Base-by-base conservation (phyloP, 1,284 basidiomycete species). In the Sanghuangporus sanghuang region DNA sequence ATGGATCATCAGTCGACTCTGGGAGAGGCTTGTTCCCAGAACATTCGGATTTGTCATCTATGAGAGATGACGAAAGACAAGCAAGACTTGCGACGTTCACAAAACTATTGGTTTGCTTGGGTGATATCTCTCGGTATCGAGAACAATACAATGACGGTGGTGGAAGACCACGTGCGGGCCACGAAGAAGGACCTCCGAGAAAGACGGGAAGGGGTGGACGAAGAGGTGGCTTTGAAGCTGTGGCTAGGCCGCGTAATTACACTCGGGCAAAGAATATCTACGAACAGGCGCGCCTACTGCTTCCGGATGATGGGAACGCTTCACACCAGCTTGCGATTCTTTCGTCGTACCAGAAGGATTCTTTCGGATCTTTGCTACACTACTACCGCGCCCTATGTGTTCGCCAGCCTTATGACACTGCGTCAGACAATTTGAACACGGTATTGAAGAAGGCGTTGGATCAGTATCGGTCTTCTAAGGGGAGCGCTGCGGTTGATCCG, bases 291-390 rank as follows among this genome's bases (percentile, higher is more conserved):
- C 82, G 90, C 53, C 72, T 87, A 38, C 79, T 97, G 6, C 78
- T 90, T n/a, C 95, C 95, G 0, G 81, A 89, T 63, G 83, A 85
- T 62, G 93, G 93, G 9, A 95, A 96, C 70, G 87, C 96, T 1
- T 96, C 90, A 48, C 96, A 98, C 73, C 96, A 98, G 75, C 85
- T 99, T 35, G 96, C 96, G 0, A 95, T 98, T 56, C 83, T 99
- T 35, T 86, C 94, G 1, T 87, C 89, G 23, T 96, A 96, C 74
- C 81, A 89, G 69, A 82, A 83, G 67, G 94, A 98, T 74, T 81
- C 83, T n/a, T 94, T 97, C 69, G 78, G 80, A 35, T 88, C 92
- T 36, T 79, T 93, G 14, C 85, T 93, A 68, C 89, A 96, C 73
- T 96, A 98, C 75, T 96, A 96, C 71, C 89, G 95, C 44, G 93